Conservation (phyloP, 768 basidiomycete species). For the Tephrocybe rancida region DNA sequence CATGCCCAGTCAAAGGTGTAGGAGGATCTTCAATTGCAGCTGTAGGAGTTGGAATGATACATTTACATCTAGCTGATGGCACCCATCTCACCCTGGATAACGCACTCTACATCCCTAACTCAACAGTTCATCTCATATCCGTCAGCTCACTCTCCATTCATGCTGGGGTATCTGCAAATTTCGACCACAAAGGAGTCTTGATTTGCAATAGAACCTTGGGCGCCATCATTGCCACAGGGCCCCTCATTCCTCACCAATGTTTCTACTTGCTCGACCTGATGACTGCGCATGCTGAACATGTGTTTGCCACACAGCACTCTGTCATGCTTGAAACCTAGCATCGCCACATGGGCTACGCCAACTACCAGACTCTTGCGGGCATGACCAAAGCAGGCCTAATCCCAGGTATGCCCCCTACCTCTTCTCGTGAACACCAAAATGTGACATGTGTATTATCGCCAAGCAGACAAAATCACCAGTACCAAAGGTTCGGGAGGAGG, state of each 20-base stretch:
- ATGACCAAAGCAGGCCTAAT: not conserved
- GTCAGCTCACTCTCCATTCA: constrained; percentile 19
- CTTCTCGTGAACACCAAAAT: not conserved
- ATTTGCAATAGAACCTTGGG: constrained; percentile 1
- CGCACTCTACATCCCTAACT: constrained; percentile 22
- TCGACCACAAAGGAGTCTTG: constrained; percentile 8
- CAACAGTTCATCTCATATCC: constrained; percentile 25
- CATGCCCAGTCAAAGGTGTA: constrained; percentile 25
- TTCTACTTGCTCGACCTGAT: constrained; percentile 20
- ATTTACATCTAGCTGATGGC: not conserved
- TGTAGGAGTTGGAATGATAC: constrained; percentile 25
- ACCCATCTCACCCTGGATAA: constrained; percentile 14
- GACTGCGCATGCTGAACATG: constrained; percentile 14
- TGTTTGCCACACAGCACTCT: constrained; percentile 5
- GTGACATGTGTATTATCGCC: constrained; percentile 7
- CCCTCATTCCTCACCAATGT: constrained; percentile 7
- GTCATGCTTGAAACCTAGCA: not conserved
- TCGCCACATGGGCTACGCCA: not conserved
- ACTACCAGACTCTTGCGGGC: not conserved
- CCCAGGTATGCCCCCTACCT: not conserved
- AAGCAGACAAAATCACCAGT: constrained; percentile 8
- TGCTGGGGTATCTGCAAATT: constrained; percentile 12
- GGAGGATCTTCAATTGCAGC: constrained; percentile 26
- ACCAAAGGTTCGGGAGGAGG: constrained; percentile 4
- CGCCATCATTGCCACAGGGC: constrained; percentile 14